Percentiles rank a stretch among this genome's conserved stretches.
Conservation (phyloP, 2,329 filamentous ascomycete species). For the Aspergillus hiratsukae region DNA sequence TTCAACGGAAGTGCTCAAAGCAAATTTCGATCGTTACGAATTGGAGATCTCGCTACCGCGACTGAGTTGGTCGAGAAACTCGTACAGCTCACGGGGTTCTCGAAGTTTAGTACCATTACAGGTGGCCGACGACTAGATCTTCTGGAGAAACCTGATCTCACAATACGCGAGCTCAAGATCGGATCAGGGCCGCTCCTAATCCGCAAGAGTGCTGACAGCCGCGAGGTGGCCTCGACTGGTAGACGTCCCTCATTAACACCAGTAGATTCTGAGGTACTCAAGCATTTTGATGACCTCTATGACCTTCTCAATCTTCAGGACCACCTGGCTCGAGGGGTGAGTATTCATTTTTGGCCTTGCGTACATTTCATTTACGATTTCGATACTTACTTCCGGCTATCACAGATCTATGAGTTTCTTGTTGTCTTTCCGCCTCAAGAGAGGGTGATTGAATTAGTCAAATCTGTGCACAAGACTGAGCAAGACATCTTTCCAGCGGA, state of each 20-base stretch:
- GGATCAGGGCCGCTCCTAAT: conserved; percentile 63
- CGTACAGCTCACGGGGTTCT: conserved; percentile 66
- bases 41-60: conserved; percentile 68
- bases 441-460: conserved; percentile 57
- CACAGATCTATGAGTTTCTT: conserved; percentile 66
- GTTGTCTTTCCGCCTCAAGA: conserved; percentile 65
- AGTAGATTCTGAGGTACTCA: conserved; percentile 73
- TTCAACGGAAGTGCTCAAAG: conserved; percentile 61
- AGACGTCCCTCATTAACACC: conserved; percentile 51
- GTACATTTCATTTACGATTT: neutral
- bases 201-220: conserved; percentile 51
- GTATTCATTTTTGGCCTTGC: conserved; percentile 6
- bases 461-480: conserved; percentile 50
- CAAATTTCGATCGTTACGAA: conserved; percentile 57
- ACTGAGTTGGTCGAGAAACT: conserved; percentile 65
- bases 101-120: conserved; percentile 69
- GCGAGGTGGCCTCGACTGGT: conserved; percentile 24
- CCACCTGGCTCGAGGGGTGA: conserved; percentile 62
- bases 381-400: conserved; percentile 6
- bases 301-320: conserved; percentile 72
- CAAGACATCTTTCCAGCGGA: conserved; percentile 62
- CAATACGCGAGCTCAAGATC: conserved; percentile 65
- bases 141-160: conserved; percentile 54
- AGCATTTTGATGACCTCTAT: conserved; percentile 81
- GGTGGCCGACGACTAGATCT: conserved; percentile 63